Base-by-base conservation (phyloP, 2,329 filamentous ascomycete genomes). In the Aspergillus caelatus region DNA sequence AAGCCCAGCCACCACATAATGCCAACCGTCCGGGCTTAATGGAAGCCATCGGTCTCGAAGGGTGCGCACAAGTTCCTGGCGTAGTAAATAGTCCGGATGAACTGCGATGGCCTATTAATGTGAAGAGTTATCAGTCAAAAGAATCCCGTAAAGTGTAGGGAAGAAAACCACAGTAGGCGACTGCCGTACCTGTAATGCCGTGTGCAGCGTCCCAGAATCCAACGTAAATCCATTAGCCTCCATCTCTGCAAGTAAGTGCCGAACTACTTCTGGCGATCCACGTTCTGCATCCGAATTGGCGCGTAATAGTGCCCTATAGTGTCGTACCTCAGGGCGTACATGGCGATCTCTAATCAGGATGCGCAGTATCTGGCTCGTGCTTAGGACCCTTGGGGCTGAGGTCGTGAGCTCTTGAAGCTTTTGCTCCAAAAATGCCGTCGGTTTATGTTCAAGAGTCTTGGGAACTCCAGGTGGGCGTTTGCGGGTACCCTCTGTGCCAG, bases 21-120 rank as follows among this genome's bases (percentile, higher is more conserved):
- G 86, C 73, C 86, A 86, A 10, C 88, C 90, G 8, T 84, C 82
- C 12, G 83, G 85, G 48, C 83, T 87, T 10, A 91, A 79, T 10
- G 82, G 80, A 58, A 91, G 84, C 91, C 93, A 96, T 66, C 87
- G 84, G 61, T 87, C 83, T 71, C 87, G 87, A 54, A 83, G 71
- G 61, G 89, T 88, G 60, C 86, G 80, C 45, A 97, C 80, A 4
- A 97, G 84, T 41, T 89, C 84, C 59, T 86, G 85, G 41, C 93
- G 88, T 28, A 95, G 80, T 7, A 93, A 69, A 70, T 96, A 94
- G 77, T 98, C 91, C 0, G 94, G 92, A 74, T 98, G 95, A 10
- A 95, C 86, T 0, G 91, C 87, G 28, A 97, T 82, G 6, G 86
- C 89, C 83, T 91, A 67, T 7, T 19, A 4, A 23, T 32, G 46